Conservation (phyloP, 2,329 filamentous ascomycete species). For the Talaromyces atroroseus region DNA sequence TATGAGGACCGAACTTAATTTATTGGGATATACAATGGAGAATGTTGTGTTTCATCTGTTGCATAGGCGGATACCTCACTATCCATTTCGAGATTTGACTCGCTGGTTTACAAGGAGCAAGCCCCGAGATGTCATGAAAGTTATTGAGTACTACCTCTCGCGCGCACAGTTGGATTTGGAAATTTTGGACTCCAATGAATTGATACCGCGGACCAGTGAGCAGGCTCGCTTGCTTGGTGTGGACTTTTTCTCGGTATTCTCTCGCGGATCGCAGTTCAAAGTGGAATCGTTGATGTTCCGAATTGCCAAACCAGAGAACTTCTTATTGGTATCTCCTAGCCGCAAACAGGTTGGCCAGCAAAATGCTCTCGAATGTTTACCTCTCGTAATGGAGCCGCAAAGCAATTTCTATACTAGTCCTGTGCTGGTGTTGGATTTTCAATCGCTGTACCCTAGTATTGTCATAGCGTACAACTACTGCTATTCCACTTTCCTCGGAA, state of each 20-base stretch:
- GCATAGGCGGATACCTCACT: conserved; percentile 82
- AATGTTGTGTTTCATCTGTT: conserved; percentile 90
- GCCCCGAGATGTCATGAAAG: conserved; percentile 63
- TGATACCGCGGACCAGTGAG: conserved; percentile 84
- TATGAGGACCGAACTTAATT: conserved; percentile 85
- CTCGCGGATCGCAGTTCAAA: conserved; percentile 93
- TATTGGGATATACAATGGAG: conserved; percentile 93
- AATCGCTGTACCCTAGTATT: conserved; percentile 90
- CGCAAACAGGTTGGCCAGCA: conserved; percentile 88
- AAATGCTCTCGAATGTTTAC: conserved; percentile 89
- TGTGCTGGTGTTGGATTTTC: conserved; percentile 86
- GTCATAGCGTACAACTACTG: conserved; percentile 99
- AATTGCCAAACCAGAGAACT: conserved; percentile 95
- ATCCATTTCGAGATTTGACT: conserved; percentile 72
- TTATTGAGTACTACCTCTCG: conserved; percentile 70
- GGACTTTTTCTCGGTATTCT: conserved; percentile 96
- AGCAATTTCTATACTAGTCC: conserved; percentile 91
- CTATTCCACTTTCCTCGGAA: conserved; percentile 91
- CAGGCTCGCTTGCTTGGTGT: conserved; percentile 89
- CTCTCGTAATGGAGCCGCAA: conserved; percentile 94
- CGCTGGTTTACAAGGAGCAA: conserved; percentile 70
- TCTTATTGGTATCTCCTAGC: conserved; percentile 82
- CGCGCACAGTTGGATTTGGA: conserved; percentile 80
- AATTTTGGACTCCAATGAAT: conserved; percentile 82
- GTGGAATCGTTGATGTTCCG: conserved; percentile 98